Percentiles rank a stretch among this genome's conserved stretches.
phyloP scores from a whole-genome alignment of 441 rosid genomes.

The Corymbia calophylla region DNA sequence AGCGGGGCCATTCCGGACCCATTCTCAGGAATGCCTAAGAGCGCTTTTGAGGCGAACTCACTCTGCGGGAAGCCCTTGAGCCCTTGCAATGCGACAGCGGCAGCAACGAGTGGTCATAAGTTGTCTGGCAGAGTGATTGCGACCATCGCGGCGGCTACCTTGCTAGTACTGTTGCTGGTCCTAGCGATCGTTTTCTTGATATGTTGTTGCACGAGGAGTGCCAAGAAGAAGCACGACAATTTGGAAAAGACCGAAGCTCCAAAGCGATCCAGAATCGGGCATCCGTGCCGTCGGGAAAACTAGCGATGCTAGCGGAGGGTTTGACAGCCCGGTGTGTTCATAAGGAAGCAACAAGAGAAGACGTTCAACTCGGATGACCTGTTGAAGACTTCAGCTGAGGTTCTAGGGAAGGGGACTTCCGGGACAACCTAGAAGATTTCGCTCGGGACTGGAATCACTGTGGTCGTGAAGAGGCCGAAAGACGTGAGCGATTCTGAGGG shows the following conservation, averaged over 20 bases:
- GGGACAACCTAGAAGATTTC: slow-evolving; percentile 9
- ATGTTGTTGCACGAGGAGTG: not conserved
- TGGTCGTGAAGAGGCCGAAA: slow-evolving; percentile 3
- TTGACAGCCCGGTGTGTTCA: not conserved
- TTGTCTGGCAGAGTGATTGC: not conserved
- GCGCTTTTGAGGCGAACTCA: slow-evolving; percentile 60
- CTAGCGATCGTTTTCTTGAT: not conserved
- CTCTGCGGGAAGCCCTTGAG: slow-evolving; percentile 47
- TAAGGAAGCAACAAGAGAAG: not conserved
- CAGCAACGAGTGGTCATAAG: not conserved
- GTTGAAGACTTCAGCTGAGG: slow-evolving; percentile 1
- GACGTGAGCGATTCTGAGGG: not conserved
- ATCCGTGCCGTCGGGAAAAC: not conserved
- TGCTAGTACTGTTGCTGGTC: not conserved
- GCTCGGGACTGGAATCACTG: not conserved
- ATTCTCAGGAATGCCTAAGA: slow-evolving; percentile 28
- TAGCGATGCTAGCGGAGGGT: not conserved
- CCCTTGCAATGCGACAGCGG: not conserved
- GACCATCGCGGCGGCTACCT: not conserved
- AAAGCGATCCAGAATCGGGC: not conserved
- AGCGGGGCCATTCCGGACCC: slow-evolving; percentile 66
- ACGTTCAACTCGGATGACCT: slow-evolving; percentile 2
- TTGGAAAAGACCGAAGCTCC: not conserved
- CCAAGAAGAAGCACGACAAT: not conserved
- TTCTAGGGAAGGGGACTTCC: slow-evolving; percentile 5